These are phyloP conservation scores for Candida taoyuanica DNA, from an alignment of 805 yeast species.

Conservation along the genomic window DNA sequence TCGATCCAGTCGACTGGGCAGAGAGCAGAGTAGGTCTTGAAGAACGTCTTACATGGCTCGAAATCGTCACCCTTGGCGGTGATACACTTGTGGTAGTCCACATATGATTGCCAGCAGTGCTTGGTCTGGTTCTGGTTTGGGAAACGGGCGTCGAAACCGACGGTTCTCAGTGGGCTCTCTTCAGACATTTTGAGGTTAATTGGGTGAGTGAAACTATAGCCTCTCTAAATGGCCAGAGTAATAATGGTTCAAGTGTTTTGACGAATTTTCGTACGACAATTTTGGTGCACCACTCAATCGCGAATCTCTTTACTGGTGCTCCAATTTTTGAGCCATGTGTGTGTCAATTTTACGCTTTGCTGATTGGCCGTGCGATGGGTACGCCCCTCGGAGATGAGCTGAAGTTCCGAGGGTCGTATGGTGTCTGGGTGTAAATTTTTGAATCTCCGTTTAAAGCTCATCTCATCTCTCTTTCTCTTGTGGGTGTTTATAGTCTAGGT, in stretches of 20 bases:
- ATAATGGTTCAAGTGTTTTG: background rate
- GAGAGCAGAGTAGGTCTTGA: constrained; percentile 80
- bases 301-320: no score
- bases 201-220: no score
- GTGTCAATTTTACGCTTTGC: constrained; percentile 11
- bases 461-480: background rate
- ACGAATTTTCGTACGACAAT: constrained; percentile 10
- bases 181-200: constrained; percentile 25
- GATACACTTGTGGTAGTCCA: constrained; percentile 97
- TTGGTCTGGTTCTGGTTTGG: constrained; percentile 97
- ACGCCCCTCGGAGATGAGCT: background rate
- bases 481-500: background rate
- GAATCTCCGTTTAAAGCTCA: background rate
- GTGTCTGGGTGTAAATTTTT: background rate
- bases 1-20: constrained; percentile 85
- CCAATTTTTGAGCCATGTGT: no score
- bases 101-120: constrained; percentile 97
- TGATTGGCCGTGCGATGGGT: constrained; percentile 12
- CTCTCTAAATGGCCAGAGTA: no score
- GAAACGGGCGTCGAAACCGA: constrained; percentile 88
- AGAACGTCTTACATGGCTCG: constrained; percentile 95
- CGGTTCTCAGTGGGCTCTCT: constrained; percentile 49
- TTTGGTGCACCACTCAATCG: background rate
- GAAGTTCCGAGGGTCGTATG: background rate
- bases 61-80: constrained; percentile 97